Evolutionary conservation across 176 grass and related monocot genomes (phyloP).

Genomic region (Melocanna baccifera): DNA sequence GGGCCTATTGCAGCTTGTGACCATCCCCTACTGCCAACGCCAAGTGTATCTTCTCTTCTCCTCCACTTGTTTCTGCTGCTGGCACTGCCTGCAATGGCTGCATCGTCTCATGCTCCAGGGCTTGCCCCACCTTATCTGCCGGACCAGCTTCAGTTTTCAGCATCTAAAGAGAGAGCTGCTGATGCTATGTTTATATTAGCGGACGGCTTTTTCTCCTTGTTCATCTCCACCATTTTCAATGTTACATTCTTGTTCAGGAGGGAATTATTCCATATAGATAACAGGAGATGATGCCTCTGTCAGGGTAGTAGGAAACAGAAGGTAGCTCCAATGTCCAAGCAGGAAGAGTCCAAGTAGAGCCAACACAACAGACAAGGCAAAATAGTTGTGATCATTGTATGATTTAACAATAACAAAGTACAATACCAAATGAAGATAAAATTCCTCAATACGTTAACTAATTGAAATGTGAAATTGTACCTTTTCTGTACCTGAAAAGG

Average conservation of each 20-base stretch:
- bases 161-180: background rate
- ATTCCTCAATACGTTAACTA: background rate
- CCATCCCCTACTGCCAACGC: background rate
- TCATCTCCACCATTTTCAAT: background rate
- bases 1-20: background rate
- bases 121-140: background rate
- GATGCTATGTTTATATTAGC: background rate
- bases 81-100: background rate
- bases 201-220: background rate
- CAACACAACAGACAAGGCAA: background rate
- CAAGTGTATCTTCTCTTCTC: constrained; percentile 18
- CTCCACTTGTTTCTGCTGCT: background rate
- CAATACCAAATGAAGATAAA: background rate
- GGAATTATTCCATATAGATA: background rate
- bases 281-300: background rate
- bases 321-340: background rate
- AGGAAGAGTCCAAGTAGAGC: background rate
- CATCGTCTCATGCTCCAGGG: background rate
- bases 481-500: background rate
- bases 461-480: background rate
- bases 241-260: constrained; percentile 15
- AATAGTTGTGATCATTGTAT: background rate
- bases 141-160: background rate
- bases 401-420: background rate
- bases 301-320: background rate